Evolutionary conservation across 1,139 yeast genomes (phyloP), one percentile per base, ranked within the genome.

Genomic region (Debaryomyces robertsiae): DNA sequence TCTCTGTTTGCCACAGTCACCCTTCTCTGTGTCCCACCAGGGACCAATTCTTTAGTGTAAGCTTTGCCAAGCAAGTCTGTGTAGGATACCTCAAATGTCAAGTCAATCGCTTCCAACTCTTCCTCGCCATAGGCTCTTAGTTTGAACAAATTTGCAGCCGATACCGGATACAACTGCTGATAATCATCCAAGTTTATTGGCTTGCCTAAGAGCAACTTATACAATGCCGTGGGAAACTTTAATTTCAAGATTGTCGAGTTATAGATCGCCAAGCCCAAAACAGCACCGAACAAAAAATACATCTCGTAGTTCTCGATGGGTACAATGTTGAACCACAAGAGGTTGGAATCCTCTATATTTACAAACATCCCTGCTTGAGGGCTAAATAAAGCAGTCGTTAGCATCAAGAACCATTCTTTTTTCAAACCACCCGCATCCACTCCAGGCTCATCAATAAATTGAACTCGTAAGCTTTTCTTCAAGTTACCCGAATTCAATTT

Each of bases 361-460:
- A 64, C 58, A 42, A 86, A 76, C 64, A 85, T 69, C 0, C 89
- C 88, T 33, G 81, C 76, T 36, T 68, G 67, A 0, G 90, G 84
- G 53, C 75, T 77, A 54, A 91, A 86, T 2, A 93, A 61, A 17
- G 83, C 82, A 44, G 79, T 77, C 1, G 87, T 82, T 31, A 93
- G 65, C 24, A 90, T 61, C 38, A 82, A 67, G 60, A 93, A 91
- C 98, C 98, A 93, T 56, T 93, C 98, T 57, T 90, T 91, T 49
- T 83, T 79, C 45, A 91, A 69, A 0, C 98, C 98, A 1, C 98
- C 98, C 0, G 90, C 97, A 66, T 93, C 98, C 16, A 91, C 75
- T 0, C 98, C 98, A 0, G 93, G 94, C 55, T 93, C 98, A 41
- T 82, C 82, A 3, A 84, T 61, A 59, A 93, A 93, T 52, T 86